These are phyloP conservation scores for Globisporangium nodosum DNA, from an alignment of 352 stramenopile species.

Conservation along the genomic window DNA sequence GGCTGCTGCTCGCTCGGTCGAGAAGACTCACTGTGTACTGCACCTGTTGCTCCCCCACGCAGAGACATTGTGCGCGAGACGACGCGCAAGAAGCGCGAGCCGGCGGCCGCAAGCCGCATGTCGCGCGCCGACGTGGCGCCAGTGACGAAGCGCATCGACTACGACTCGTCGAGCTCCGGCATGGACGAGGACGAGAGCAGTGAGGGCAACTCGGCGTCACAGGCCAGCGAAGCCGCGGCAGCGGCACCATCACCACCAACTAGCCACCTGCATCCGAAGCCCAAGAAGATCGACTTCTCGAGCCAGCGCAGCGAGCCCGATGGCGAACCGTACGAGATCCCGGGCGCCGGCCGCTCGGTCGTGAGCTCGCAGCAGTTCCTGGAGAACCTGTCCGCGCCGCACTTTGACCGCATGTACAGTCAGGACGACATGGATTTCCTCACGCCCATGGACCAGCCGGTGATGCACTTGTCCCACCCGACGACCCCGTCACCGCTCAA, in stretches of 20 bases:
- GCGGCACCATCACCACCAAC: neutral
- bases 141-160: slow-evolving; percentile 71
- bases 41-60: neutral
- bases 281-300: slow-evolving; percentile 80
- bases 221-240: slow-evolving; percentile 13
- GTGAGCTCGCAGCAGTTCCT: slow-evolving; percentile 29
- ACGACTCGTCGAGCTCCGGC: slow-evolving; percentile 43
- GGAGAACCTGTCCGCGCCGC: slow-evolving; percentile 23
- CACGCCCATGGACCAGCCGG: slow-evolving; percentile 75
- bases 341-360: neutral
- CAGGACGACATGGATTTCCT: slow-evolving; percentile 85
- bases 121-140: slow-evolving; percentile 27
- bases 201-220: neutral
- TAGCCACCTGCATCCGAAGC: slow-evolving; percentile 17
- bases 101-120: slow-evolving; percentile 15
- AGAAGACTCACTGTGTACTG: neutral
- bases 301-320: slow-evolving; percentile 74
- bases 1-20: too few relatives aligned
- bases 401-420: slow-evolving; percentile 54
- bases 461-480: slow-evolving; percentile 76
- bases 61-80: slow-evolving; percentile 23
- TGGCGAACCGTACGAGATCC: slow-evolving; percentile 31
- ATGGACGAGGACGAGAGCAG: slow-evolving; percentile 54
- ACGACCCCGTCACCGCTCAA: slow-evolving; percentile 80
- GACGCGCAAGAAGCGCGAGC: slow-evolving; percentile 27